Percentiles rank a stretch among this genome's conserved stretches.
These are phyloP conservation scores for Oryza meridionalis DNA, from an alignment of 176 grass and related monocot species.

Conservation along the genomic window DNA sequence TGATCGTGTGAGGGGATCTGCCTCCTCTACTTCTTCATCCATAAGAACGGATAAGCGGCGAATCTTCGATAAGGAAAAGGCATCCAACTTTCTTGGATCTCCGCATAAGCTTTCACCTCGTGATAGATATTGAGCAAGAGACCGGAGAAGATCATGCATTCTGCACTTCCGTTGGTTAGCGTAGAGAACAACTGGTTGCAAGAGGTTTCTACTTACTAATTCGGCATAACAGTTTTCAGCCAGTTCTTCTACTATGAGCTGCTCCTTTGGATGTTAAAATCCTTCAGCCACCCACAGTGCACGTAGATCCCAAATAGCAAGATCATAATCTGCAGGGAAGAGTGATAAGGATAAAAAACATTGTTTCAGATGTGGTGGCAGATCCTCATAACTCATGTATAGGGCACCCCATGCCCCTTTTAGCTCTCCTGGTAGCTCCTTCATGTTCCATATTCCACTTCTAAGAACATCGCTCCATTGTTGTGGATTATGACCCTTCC, in stretches of 20 bases:
- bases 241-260: conserved; percentile 27
- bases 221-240: conserved; percentile 40
- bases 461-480: conserved; percentile 43
- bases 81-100: conserved; percentile 14
- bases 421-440: conserved; percentile 22
- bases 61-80: neutral
- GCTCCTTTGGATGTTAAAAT: neutral
- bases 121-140: conserved; percentile 32
- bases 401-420: conserved; percentile 28
- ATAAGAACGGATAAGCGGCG: conserved; percentile 11
- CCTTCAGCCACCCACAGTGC: conserved; percentile 40
- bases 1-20: neutral
- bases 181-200: neutral
- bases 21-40: neutral
- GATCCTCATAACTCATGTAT: conserved; percentile 12
- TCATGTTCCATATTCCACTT: conserved; percentile 47
- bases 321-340: conserved; percentile 5
- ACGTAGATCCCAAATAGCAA: conserved; percentile 9
- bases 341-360: too few species aligned
- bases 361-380: too few species aligned
- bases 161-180: neutral
- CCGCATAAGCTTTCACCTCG: conserved; percentile 17
- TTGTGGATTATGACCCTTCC: conserved; percentile 8
- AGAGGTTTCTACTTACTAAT: neutral
- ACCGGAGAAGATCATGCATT: conserved; percentile 37